Evolutionary conservation across 108 stramenopile genomes (phyloP).

Genomic region (Cyclotella atomus): DNA sequence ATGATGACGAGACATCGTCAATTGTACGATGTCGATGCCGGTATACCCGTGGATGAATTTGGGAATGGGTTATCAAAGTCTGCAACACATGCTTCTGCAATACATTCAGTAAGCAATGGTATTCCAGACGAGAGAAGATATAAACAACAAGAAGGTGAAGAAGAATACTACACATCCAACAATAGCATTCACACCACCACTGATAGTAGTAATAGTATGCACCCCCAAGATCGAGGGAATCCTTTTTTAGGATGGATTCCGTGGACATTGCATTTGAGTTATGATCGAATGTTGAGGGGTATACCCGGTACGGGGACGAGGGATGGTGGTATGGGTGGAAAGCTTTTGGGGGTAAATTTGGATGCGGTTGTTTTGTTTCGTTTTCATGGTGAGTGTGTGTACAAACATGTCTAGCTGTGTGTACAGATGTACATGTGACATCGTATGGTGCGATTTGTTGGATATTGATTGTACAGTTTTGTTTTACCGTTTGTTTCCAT

Average conservation of each 20-base stretch:
- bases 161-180: no score
- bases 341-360: constrained; percentile 75
- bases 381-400: constrained; percentile 72
- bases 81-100: no score
- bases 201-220: no score
- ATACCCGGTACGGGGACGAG: constrained; percentile 87
- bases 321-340: constrained; percentile 64
- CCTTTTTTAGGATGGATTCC: constrained; percentile 78
- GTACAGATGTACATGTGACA: no score
- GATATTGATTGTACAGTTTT: background rate
- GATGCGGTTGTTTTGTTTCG: constrained; percentile 84
- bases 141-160: no score
- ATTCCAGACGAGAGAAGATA: no score
- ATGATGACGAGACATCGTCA: background rate
- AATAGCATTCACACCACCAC: no score
- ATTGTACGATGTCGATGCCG: background rate
- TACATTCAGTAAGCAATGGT: no score
- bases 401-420: no score
- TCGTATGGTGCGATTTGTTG: no score
- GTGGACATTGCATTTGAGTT: constrained; percentile 64
- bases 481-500: background rate
- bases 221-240: constrained; percentile 69
- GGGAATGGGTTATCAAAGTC: background rate
- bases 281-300: constrained; percentile 72
- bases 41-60: constrained; percentile 1